phyloP scores from a whole-genome alignment of 2,329 filamentous ascomycete genomes.

The Chaetomium strumarium region DNA sequence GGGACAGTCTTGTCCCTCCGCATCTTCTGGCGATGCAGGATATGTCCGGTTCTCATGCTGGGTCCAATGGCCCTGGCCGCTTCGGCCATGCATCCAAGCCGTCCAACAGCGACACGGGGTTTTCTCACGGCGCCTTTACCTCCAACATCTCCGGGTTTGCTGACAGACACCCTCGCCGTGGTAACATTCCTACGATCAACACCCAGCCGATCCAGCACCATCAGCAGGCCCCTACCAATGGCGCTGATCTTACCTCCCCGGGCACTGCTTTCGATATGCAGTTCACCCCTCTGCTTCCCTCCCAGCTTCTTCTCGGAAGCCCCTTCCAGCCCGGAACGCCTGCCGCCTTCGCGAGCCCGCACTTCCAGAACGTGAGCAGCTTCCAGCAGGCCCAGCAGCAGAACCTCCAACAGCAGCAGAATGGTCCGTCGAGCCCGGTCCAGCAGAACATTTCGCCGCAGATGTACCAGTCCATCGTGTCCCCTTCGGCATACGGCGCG shows the following conservation, averaged over 20 bases:
- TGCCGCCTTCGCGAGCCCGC: constrained; percentile 79
- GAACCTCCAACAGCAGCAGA: constrained; percentile 50
- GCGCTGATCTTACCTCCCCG: constrained; percentile 74
- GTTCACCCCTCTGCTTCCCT: constrained; percentile 92
- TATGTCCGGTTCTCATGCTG: constrained; percentile 60
- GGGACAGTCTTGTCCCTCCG: constrained; percentile 83
- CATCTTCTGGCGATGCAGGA: constrained; percentile 90
- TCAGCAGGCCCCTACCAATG: constrained; percentile 43
- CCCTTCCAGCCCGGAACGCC: constrained; percentile 95
- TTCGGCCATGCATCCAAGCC: constrained; percentile 74
- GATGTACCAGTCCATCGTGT: constrained; percentile 78
- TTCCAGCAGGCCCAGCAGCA: constrained; percentile 62
- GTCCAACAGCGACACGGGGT: constrained; percentile 77
- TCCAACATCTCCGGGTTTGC: constrained; percentile 81
- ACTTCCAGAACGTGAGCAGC: constrained; percentile 78
- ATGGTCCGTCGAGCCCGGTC: constrained; percentile 65
- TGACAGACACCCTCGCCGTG: constrained; percentile 77
- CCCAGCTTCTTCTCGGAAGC: constrained; percentile 87
- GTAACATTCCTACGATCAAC: constrained; percentile 88
- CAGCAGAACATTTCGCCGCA: constrained; percentile 75
- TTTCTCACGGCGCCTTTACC: constrained; percentile 87
- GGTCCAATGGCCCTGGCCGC: constrained; percentile 52
- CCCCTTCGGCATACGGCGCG: constrained; percentile 74
- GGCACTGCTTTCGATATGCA: constrained; percentile 95
- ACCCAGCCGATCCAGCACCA: constrained; percentile 59